phyloP scores from a whole-genome alignment of 2,329 filamentous ascomycete species.

The Immersiporthe knoxdaviesiana region DNA sequence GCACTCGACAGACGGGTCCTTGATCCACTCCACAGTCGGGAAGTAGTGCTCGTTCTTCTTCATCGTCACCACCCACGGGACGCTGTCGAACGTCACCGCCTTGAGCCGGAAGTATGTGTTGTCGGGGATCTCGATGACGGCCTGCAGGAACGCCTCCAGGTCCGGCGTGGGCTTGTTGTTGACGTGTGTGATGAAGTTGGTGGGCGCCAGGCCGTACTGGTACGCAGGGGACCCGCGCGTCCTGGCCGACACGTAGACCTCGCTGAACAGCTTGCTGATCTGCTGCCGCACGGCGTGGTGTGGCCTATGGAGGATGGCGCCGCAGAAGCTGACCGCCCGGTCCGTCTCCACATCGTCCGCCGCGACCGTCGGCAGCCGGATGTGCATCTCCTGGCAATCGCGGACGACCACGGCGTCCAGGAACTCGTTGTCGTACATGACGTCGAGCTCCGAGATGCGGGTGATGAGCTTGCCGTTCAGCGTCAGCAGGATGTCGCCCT shows the following conservation, averaged over 20 bases:
- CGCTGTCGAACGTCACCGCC: constrained; percentile 97
- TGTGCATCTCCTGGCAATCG: constrained; percentile 75
- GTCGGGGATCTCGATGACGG: constrained; percentile 86
- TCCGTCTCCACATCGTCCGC: constrained; percentile 92
- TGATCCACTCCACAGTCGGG: constrained; percentile 71
- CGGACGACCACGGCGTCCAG: constrained; percentile 87
- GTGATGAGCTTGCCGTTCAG: constrained; percentile 93
- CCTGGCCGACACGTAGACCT: constrained; percentile 92
- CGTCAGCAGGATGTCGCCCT: constrained; percentile 91
- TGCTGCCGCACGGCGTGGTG: constrained; percentile 97
- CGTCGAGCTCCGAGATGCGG: constrained; percentile 86
- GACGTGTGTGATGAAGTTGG: constrained; percentile 96
- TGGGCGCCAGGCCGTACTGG: constrained; percentile 90
- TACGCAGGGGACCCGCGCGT: constrained; percentile 82
- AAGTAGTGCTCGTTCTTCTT: constrained; percentile 99
- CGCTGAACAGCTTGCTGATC: constrained; percentile 93
- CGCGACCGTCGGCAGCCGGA: constrained; percentile 82
- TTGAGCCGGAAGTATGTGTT: constrained; percentile 98
- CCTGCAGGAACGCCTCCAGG: constrained; percentile 76
- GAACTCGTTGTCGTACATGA: constrained; percentile 89
- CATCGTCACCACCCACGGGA: constrained; percentile 99
- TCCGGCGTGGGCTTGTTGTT: constrained; percentile 87
- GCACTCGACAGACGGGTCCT: constrained; percentile 35
- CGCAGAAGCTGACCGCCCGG: constrained; percentile 91
- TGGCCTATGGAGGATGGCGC: constrained; percentile 87